Evolutionary conservation across 2,329 filamentous ascomycete species (phyloP), one percentile per base, ranked within the genome.

Genomic region (Fusarium sp.): DNA sequence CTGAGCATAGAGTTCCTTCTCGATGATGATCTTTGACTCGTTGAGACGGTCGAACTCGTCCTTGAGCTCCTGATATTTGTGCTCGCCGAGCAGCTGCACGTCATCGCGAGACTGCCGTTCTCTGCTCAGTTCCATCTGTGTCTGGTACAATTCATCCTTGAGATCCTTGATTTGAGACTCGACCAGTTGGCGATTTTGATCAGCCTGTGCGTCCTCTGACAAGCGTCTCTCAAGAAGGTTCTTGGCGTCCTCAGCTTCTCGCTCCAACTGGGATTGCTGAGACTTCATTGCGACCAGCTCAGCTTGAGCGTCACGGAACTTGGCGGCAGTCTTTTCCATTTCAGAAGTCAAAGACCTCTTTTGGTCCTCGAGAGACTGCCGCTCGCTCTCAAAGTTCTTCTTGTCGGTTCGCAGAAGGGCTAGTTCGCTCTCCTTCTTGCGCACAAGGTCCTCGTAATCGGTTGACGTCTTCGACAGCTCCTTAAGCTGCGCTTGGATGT

Each of bases 1-100:
- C 80, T 98, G 96, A 6, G 94, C 93, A 81, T 98, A 98, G 81
- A 99, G 92, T 83, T 98, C 96, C 82, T 98, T 98, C 83, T 99
- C 96, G 73, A 99, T 98, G 56, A 92, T 97, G 78, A 98, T 98
- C 83, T 99, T 99, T 31, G 95, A 92, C 73, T 98, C 95, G 78
- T 98, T 98, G 36, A 98, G 88, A 36, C 91, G 90, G 59, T 97
- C 92, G 77, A 92, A 97, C 74, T 98, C 95, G 29, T 95, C 92
- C 80, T 95, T 92, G 69, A 99, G 87, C 60, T 92, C 91, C 52
- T 93, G 88, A 78, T 92, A 94, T 81, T 97, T 97, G 84, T 98
- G 95, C 76, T 98, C 95, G 6, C 94, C 92, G 66, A 98, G 92
- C 76, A 97, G 91, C 73, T 96, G 92, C 29, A 98, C 95, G 80